phyloP scores from a whole-genome alignment of 805 yeast genomes.

The Metschnikowia peoriensis region DNA sequence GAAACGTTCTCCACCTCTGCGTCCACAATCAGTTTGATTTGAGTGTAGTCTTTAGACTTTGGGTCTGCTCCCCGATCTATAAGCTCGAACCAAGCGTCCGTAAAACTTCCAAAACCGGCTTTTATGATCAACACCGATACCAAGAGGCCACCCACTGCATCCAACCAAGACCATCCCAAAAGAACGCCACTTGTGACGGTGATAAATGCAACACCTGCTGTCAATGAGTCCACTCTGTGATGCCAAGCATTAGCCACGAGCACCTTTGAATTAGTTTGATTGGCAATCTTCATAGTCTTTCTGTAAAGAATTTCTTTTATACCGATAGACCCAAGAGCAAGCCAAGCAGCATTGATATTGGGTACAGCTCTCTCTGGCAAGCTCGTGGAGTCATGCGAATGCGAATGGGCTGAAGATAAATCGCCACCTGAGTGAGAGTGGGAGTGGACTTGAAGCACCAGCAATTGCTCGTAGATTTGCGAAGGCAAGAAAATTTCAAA shows the following conservation, averaged over 20 bases:
- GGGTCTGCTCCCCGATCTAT: slow-evolving; percentile 67
- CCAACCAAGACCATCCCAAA: slow-evolving; percentile 77
- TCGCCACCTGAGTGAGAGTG: slow-evolving; percentile 45
- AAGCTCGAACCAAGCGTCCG: slow-evolving; percentile 68
- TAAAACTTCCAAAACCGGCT: slow-evolving; percentile 80
- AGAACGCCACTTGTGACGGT: slow-evolving; percentile 86
- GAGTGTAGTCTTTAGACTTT: slow-evolving; percentile 48
- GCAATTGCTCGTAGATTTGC: slow-evolving; percentile 52
- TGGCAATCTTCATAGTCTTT: slow-evolving; percentile 80
- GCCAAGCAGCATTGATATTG: slow-evolving; percentile 92
- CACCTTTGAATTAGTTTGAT: slow-evolving; percentile 77
- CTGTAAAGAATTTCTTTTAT: slow-evolving; percentile 87
- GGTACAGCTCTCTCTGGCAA: slow-evolving; percentile 23
- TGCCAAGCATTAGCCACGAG: slow-evolving; percentile 98
- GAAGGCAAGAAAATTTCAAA: slow-evolving; percentile 68
- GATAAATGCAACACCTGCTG: slow-evolving; percentile 84
- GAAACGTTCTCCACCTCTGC: slow-evolving; percentile 23
- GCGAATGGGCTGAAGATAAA: slow-evolving; percentile 15
- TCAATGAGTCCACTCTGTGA: slow-evolving; percentile 90
- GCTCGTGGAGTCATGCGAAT: slow-evolving; percentile 7
- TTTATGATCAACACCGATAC: slow-evolving; percentile 79
- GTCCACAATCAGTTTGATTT: slow-evolving; percentile 40
- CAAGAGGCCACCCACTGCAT: slow-evolving; percentile 86
- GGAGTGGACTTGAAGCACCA: slow-evolving; percentile 49
- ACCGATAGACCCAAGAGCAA: slow-evolving; percentile 84